Evolutionary conservation across 768 basidiomycete species (phyloP), one percentile per base, ranked within the genome.

Genomic region (Trametopsis cervina): DNA sequence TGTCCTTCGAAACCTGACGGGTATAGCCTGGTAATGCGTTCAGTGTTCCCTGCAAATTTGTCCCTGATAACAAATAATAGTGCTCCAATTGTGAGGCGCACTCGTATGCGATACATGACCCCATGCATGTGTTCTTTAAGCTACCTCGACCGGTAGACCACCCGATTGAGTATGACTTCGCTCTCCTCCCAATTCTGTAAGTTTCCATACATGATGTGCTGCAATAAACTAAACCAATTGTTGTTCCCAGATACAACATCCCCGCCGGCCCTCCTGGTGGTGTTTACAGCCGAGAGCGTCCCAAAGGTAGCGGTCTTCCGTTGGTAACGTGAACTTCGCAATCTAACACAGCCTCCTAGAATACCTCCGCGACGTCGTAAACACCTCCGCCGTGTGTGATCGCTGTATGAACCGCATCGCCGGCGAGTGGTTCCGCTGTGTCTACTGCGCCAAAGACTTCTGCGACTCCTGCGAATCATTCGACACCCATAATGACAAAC

Each of bases 361-460:
- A 35, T 89, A 90, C 63, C 70, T 91, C 10, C 64, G 64, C 13
- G 61, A 67, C 26, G 70, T 93, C 15, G 57, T 72, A 38, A 89
- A 93, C 61, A 58, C 69, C 3, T 68, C 76, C 18, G 86, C 91
- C 4, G 64, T 91, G 4, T 97, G 94, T 56, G 94, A 97, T 66
- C 78, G 83, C 39, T 94, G 94, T 63, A 79, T 91, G 72, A 76
- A 73, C 21, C 76, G 73, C 42, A 94, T 96, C 46, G 67, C 72
- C n/a, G 94, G 94, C 13, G 78, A 80, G 55, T 97, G 94, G 94
- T 87, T 83, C 66, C 78, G 86, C 55, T 97, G 94, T 59, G 90
- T 81, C 3, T 89, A 91, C 60, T 96, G 93, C 59, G 74, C 75
- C 4, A 82, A 78, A 55, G 94, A 97, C 61, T 69, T 95, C n/a